Evolutionary conservation across 1,139 yeast species (phyloP).

Genomic region (Saccharomyces pastorianus): DNA sequence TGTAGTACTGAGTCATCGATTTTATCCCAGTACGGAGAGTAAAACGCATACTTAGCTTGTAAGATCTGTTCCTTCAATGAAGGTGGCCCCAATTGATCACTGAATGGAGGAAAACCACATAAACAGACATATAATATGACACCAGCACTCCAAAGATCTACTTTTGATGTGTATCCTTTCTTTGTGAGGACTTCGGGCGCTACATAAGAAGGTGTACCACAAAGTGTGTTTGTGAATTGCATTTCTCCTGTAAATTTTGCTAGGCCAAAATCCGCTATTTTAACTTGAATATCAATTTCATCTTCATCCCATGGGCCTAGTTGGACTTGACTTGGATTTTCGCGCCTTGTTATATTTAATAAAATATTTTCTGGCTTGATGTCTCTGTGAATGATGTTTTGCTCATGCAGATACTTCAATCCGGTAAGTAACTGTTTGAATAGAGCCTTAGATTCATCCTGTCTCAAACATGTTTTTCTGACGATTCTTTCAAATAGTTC

Average conservation of each 20-base stretch:
- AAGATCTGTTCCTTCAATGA: slow-evolving; percentile 67
- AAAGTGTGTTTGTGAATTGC: slow-evolving; percentile 64
- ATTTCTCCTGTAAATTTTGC: slow-evolving; percentile 75
- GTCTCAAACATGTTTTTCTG: slow-evolving; percentile 50
- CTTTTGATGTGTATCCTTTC: slow-evolving; percentile 59
- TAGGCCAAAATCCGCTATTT: slow-evolving; percentile 74
- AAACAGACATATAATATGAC: slow-evolving; percentile 67
- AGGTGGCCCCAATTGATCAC: slow-evolving; percentile 76
- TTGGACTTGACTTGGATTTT: slow-evolving; percentile 34
- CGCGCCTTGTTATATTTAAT: slow-evolving; percentile 47
- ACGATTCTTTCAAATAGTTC: slow-evolving; percentile 67
- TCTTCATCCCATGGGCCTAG: slow-evolving; percentile 68
- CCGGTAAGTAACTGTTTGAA: slow-evolving; percentile 59
- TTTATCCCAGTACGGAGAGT: slow-evolving; percentile 73
- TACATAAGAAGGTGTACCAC: slow-evolving; percentile 81
- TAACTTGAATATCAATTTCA: slow-evolving; percentile 56
- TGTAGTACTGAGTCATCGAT: slow-evolving; percentile 59
- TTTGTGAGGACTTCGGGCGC: slow-evolving; percentile 66
- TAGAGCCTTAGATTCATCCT: slow-evolving; percentile 54
- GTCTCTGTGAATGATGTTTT: slow-evolving; percentile 65
- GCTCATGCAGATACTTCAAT: slow-evolving; percentile 50
- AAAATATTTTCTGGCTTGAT: slow-evolving; percentile 72
- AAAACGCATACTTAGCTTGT: slow-evolving; percentile 60
- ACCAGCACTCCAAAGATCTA: slow-evolving; percentile 76
- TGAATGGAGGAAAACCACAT: slow-evolving; percentile 80